phyloP scores from a whole-genome alignment of 192 early-diverging fungal species.

The Funneliformis mosseae region DNA sequence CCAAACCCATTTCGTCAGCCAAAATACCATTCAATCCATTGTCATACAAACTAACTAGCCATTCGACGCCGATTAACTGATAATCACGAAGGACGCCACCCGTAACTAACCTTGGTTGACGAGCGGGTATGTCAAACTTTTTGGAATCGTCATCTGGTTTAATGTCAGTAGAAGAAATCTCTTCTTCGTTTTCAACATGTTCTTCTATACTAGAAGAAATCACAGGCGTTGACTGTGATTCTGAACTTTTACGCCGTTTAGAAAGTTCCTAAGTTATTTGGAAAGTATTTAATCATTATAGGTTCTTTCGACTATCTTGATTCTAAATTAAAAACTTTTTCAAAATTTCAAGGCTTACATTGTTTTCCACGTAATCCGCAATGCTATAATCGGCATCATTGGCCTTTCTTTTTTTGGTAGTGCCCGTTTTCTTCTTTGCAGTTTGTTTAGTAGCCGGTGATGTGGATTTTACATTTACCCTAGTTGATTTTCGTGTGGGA shows the following conservation, averaged over 20 bases:
- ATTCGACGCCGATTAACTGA: conserved; percentile 93
- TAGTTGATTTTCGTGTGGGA: conserved; percentile 16
- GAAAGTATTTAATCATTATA: background rate
- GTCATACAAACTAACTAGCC: conserved; percentile 93
- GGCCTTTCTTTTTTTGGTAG: conserved; percentile 52
- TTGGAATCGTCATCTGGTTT: conserved; percentile 32
- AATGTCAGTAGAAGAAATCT: conserved; percentile 11
- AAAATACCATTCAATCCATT: conserved; percentile 96
- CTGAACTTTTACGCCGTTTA: conserved; percentile 23
- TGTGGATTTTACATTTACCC: background rate
- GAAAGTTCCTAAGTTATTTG: background rate
- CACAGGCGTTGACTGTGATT: background rate
- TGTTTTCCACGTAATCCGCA: conserved; percentile 52
- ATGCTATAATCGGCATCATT: conserved; percentile 52
- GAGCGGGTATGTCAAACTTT: conserved; percentile 55
- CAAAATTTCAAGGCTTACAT: conserved; percentile 31
- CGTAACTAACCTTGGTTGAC: conserved; percentile 79
- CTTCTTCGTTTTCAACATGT: conserved; percentile 13
- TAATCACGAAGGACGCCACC: conserved; percentile 92
- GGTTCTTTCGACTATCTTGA: no score
- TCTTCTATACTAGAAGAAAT: conserved; percentile 34
- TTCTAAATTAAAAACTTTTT: no score
- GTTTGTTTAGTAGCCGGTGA: background rate
- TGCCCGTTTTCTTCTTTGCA: conserved; percentile 24
- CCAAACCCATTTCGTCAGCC: conserved; percentile 95